phyloP scores from a whole-genome alignment of 1,139 yeast species.

The Petasospora fabianii region DNA sequence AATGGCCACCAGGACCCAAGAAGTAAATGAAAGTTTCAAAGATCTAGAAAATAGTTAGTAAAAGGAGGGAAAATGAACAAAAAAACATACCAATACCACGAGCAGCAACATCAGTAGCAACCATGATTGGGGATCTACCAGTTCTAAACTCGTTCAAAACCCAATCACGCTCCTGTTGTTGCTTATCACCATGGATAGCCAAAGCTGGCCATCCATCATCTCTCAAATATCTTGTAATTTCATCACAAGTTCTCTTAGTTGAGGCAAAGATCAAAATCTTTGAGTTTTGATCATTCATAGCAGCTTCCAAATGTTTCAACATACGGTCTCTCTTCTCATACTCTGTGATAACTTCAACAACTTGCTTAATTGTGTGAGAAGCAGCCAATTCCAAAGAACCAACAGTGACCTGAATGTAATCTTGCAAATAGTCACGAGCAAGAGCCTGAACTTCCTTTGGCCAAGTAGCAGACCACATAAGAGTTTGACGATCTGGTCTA shows the following conservation, averaged over 20 bases:
- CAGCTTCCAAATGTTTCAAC: slow-evolving; percentile 76
- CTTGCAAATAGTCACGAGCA: slow-evolving; percentile 86
- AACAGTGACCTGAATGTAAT: slow-evolving; percentile 92
- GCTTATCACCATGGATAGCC: slow-evolving; percentile 98
- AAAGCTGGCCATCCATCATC: slow-evolving; percentile 99
- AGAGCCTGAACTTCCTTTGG: slow-evolving; percentile 94
- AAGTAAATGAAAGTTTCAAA: slow-evolving; percentile 3
- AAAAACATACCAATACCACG: slow-evolving; percentile 97
- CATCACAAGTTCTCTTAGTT: slow-evolving; percentile 97
- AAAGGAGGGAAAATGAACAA: slow-evolving; percentile 17
- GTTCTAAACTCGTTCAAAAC: slow-evolving; percentile 87
- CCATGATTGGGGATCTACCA: slow-evolving; percentile 95
- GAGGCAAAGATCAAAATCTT: slow-evolving; percentile 88
- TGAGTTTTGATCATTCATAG: slow-evolving; percentile 72
- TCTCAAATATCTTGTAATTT: slow-evolving; percentile 85
- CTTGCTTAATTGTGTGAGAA: slow-evolving; percentile 91
- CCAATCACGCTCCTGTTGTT: slow-evolving; percentile 98
- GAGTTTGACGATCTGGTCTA: slow-evolving; percentile 96
- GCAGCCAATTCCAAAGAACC: slow-evolving; percentile 97
- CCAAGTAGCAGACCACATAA: slow-evolving; percentile 99
- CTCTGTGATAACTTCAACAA: slow-evolving; percentile 87
- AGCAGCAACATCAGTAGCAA: slow-evolving; percentile 99
- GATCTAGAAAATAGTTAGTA: slow-evolving; percentile 12
- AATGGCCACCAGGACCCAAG: neutral
- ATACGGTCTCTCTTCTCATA: slow-evolving; percentile 93